Conservation (phyloP, 176 grass and related monocot genomes). For the Carex myosuroides region DNA sequence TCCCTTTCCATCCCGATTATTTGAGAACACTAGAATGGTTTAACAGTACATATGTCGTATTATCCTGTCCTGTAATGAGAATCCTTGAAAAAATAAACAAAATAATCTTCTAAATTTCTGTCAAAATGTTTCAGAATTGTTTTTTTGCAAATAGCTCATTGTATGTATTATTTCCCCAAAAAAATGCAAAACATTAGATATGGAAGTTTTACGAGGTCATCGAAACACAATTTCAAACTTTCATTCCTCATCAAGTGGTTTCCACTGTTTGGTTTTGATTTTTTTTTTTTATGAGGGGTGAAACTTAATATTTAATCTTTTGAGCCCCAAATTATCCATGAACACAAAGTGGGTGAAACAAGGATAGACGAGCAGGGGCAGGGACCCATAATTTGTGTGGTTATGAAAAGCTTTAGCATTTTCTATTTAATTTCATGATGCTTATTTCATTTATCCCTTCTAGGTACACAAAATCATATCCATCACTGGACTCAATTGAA, state of each 20-base stretch:
- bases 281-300: background rate
- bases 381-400: background rate
- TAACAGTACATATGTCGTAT: background rate
- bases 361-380: background rate
- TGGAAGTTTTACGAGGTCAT: background rate
- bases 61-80: background rate
- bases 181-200: background rate
- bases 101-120: background rate
- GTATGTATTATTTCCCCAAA: background rate
- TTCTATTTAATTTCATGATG: background rate
- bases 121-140: background rate
- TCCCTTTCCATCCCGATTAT: constrained; percentile 53
- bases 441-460: background rate
- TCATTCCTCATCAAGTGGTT: background rate
- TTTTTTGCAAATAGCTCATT: background rate
- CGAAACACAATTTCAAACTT: background rate
- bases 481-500: background rate
- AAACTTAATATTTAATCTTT: background rate
- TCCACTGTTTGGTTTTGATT: background rate
- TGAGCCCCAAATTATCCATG: background rate
- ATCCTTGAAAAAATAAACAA: background rate
- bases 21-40: background rate
- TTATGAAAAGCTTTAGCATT: background rate
- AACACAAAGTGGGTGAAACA: background rate
- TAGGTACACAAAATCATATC: background rate